Base-by-base conservation (phyloP, 2,329 filamentous ascomycete genomes). In the Coniosporium tulheliwenetii region DNA sequence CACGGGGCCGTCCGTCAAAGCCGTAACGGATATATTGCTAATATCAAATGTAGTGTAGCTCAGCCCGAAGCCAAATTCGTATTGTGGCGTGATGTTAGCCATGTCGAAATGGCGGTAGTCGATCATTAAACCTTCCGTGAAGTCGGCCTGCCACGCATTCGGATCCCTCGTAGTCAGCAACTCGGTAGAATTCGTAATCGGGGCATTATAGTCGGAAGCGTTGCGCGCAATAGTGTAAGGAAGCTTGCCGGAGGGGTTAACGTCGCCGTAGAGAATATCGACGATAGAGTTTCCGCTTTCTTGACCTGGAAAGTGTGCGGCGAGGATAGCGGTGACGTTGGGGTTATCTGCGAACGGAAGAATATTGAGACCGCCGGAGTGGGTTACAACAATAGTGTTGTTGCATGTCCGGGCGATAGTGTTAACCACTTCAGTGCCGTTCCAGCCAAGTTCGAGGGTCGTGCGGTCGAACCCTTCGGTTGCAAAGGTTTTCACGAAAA, bases 401-500 rank as follows among this genome's bases (percentile, higher is more conserved):
- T 57, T 61, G 57, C 68, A 72, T 43, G 53, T 51, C 31, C 53
- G 50, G 5, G 69, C 63, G 5, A 69, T 62, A 1, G 56, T 54
- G 38, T 70, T 53, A n/a, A 69, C 66, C 5, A 69, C 39, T 40
- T 52, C 51, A 3, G 56, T 56, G 16, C 55, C 56, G 43, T 69
- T 55, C 56, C 61, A 66, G 48, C 67, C 64, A n/a, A 58, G 51
- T 19, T 55, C 48, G 5, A 69, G 52, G 5, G 53, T 52, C 3
- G 44, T 43, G 14, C 67, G 57, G 45, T 70, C 67, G n/a, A 47
- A 52, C 36, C 58, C 64, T 50, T 70, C 67, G 2, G 57, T 53
- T 0, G 66, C 65, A 53, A 57, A 69, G 10, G 52, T 70, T 69
- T 77, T 78, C 43, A 77, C 59, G 55, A 77, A 73, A 29, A 77